Percentiles rank a stretch among this genome's conserved stretches.
phyloP scores from a whole-genome alignment of 805 yeast species.

The Lipomyces lipofer region DNA sequence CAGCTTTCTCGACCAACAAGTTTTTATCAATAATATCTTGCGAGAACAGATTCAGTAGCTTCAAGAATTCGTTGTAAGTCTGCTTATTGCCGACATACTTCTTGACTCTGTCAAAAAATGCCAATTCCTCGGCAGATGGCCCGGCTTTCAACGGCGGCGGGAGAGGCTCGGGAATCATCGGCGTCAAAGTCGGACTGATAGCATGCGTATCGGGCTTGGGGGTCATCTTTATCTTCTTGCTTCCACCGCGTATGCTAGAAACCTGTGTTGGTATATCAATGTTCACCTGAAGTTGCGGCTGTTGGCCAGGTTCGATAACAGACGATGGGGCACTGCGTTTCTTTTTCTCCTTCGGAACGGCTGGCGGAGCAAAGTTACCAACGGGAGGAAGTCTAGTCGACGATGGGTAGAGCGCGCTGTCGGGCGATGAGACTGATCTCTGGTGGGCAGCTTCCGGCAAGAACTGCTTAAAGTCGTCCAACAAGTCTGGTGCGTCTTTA shows the following conservation, averaged over 20 bases:
- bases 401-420: conserved; percentile 29
- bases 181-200: conserved; percentile 68
- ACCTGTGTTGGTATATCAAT: conserved; percentile 11
- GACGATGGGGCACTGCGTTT: conserved; percentile 26
- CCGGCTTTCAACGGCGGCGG: conserved; percentile 51
- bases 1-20: conserved; percentile 79
- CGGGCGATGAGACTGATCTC: conserved; percentile 33
- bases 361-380: conserved; percentile 75
- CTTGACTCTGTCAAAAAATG: conserved; percentile 89
- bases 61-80: conserved; percentile 87
- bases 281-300: not conserved
- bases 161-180: conserved; percentile 84
- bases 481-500: conserved; percentile 88
- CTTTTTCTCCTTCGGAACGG: conserved; percentile 37
- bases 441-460: conserved; percentile 75
- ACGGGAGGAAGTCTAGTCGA: conserved; percentile 75
- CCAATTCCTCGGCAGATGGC: conserved; percentile 77
- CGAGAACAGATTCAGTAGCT: conserved; percentile 80
- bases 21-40: conserved; percentile 86
- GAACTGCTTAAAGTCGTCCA: conserved; percentile 93
- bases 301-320: not conserved
- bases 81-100: conserved; percentile 85
- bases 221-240: conserved; percentile 25
- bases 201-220: conserved; percentile 28
- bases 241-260: conserved; percentile 19